phyloP scores from a whole-genome alignment of 306 rosid species.

The Pyrus pyrifolia region DNA sequence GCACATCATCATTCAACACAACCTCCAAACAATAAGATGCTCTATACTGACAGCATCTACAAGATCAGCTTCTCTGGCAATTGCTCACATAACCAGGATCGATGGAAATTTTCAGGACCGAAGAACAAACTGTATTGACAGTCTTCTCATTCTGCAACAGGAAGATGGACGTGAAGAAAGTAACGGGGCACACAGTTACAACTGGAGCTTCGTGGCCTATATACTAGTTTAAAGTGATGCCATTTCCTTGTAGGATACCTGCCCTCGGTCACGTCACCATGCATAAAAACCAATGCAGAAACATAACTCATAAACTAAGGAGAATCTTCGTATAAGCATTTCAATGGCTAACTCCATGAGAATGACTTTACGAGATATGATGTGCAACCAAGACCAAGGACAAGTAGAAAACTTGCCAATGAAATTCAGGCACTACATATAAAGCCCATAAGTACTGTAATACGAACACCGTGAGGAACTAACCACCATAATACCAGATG shows the following conservation, averaged over 20 bases:
- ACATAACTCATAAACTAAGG: background rate
- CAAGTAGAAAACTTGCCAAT: constrained; percentile 11
- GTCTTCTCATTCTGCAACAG: background rate
- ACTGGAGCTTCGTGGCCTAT: background rate
- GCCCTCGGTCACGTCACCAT: constrained; percentile 6
- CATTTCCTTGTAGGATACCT: constrained; percentile 13
- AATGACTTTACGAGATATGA: background rate
- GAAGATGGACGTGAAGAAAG: background rate
- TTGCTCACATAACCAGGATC: background rate
- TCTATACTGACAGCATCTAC: background rate
- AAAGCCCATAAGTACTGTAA: background rate
- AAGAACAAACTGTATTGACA: background rate
- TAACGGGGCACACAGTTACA: background rate
- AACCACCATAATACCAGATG: constrained; percentile 5
- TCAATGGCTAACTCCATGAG: background rate
- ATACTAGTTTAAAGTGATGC: background rate
- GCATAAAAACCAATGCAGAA: constrained; percentile 6
- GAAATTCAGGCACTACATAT: constrained; percentile 10
- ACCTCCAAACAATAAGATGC: background rate
- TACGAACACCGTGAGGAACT: background rate
- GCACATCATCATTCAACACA: background rate
- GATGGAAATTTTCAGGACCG: background rate
- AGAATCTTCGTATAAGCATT: constrained; percentile 12
- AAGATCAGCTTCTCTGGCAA: background rate
- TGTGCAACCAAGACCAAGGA: constrained; percentile 3